Percentiles rank a stretch among this genome's conserved stretches.
Conservation (phyloP, 345 rosid genomes). For the Anacardium occidentale region DNA sequence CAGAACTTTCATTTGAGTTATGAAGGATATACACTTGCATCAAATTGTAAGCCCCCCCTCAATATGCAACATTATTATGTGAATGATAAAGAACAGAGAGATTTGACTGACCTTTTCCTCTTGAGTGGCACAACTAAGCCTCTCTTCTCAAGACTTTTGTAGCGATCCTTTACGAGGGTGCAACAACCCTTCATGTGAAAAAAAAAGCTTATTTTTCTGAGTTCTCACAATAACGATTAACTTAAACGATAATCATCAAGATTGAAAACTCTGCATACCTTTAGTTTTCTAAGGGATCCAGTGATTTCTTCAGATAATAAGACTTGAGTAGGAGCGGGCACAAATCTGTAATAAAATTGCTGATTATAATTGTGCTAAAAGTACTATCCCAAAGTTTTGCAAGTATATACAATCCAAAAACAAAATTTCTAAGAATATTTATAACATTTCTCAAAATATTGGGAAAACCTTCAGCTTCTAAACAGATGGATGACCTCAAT, state of each 20-base stretch:
- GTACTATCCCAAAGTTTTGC: neutral
- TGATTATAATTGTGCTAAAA: neutral
- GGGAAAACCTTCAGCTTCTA: neutral
- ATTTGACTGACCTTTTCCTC: conserved; percentile 54
- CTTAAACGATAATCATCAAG: conserved; percentile 9
- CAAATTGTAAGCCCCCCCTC: neutral
- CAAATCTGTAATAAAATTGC: conserved; percentile 44
- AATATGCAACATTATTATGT: neutral
- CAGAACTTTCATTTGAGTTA: neutral
- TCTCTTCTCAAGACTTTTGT: conserved; percentile 88
- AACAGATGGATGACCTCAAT: neutral
- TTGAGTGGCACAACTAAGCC: conserved; percentile 72
- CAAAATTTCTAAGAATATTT: neutral
- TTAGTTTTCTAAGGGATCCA: conserved; percentile 82
- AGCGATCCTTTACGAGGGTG: conserved; percentile 84
- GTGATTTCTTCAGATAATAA: conserved; percentile 88
- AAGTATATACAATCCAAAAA: neutral
- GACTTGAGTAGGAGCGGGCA: conserved; percentile 85
- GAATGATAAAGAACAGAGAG: neutral
- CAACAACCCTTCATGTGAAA: conserved; percentile 59
- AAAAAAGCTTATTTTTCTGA: neutral
- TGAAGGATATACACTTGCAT: neutral
- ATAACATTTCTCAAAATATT: neutral
- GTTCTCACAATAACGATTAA: neutral
- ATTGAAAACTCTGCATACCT: conserved; percentile 38